Evolutionary conservation across 345 rosid species (phyloP), one percentile per base, ranked within the genome.

Genomic region (Brassica rapa): DNA sequence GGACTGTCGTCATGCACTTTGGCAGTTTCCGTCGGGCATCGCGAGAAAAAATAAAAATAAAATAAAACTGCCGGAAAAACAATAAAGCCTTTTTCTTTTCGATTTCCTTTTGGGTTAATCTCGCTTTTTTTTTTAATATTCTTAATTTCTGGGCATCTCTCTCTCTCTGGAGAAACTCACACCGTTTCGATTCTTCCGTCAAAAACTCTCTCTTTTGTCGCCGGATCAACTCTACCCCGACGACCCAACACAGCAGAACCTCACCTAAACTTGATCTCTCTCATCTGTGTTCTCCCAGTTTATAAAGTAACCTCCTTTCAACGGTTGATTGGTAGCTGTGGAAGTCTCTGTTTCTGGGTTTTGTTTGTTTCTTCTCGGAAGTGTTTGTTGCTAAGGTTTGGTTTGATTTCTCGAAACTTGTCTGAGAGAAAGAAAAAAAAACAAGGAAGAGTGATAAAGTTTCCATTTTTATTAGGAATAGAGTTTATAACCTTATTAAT

Each of bases 1-100:
- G 8, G 19, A 53, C 88, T 85, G 91, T 86, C 86, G 91, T 86
- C 87, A 81, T 75, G 82, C 89, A 77, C 88, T 82, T 85, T 83
- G 88, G 70, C 86, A 71, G 79, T 23, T 78, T 77, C 72, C 82
- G 62, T 81, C 79, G 75, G 73, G 70, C 75, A 65, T 37, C 63
- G 80, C 74, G n/a, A 79, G 24, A 57, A 65, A 41, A 69, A 21
- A 3, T 3, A 46, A 46, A 49, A 1, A 5, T 8, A 21, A 32
- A 68, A 39, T 51, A 10, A 29, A 73, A 74, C 79, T 51, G 74
- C 55, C 66, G 61, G 63, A 69, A 41, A 71, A 24, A 8, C 7
- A 46, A 79, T 67, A 79, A 80, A 73, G 37, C 35, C 62, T 63
- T 24, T 15, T 43, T 5, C 73, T 67, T 75, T 61, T 16, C 57